Conservation (phyloP, 169 alveolate species). For the Plasmodium malariae region DNA sequence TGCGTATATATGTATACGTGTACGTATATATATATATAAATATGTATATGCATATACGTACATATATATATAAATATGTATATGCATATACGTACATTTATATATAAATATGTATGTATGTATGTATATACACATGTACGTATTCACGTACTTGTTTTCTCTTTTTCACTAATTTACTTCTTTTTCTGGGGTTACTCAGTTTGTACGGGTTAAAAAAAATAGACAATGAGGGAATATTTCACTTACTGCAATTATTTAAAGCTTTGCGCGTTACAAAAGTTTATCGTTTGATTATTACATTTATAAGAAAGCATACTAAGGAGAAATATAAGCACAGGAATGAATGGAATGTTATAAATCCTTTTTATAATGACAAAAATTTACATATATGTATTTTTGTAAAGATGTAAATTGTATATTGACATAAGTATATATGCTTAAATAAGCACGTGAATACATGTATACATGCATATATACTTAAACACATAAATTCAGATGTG, state of each 20-base stretch:
- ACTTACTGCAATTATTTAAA: conserved; percentile 31
- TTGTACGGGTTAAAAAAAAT: conserved; percentile 5
- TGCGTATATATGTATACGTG: neutral
- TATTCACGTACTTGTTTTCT: neutral
- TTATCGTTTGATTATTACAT: conserved; percentile 20
- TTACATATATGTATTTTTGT: too few species aligned
- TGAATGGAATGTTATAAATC: conserved; percentile 57
- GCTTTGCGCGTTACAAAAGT: conserved; percentile 40
- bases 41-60: too few species aligned
- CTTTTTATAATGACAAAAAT: neutral
- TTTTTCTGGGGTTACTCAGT: neutral
- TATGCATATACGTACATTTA: too few species aligned
- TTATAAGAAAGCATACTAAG: conserved; percentile 34
- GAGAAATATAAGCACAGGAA: conserved; percentile 69
- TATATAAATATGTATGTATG: too few species aligned
- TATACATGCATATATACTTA: neutral
- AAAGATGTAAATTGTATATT: too few species aligned
- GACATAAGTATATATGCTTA: neutral
- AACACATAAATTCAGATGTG: too few species aligned
- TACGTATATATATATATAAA: too few species aligned
- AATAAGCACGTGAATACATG: neutral
- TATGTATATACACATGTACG: neutral
- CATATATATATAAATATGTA: neutral
- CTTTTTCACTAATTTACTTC: neutral
- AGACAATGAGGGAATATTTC: conserved; percentile 1